Evolutionary conservation across 169 alveolate genomes (phyloP).

Genomic region (Plasmodium vivax): DNA sequence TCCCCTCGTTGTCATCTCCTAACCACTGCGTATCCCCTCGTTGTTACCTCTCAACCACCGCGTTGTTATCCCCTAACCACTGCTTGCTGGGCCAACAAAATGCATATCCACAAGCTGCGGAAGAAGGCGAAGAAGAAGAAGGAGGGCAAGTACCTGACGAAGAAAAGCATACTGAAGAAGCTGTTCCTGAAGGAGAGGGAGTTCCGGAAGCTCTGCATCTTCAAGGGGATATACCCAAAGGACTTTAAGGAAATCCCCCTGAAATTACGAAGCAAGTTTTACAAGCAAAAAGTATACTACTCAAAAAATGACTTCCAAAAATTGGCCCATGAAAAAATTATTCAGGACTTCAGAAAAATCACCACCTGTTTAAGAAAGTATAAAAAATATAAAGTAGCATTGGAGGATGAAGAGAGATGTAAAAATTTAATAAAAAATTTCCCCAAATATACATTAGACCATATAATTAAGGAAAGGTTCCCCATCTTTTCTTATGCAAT

Average conservation of each 20-base stretch:
- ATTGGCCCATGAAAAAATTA: conserved; percentile 94
- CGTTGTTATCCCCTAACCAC: neutral
- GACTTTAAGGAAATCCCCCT: conserved; percentile 96
- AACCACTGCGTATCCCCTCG: neutral
- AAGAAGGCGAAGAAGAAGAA: conserved; percentile 89
- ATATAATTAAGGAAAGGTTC: conserved; percentile 96
- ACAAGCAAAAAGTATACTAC: conserved; percentile 85
- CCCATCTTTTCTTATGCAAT: conserved; percentile 97
- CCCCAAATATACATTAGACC: conserved; percentile 94
- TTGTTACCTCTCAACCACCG: neutral
- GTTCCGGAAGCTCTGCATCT: conserved; percentile 97
- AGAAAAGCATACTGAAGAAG: conserved; percentile 92
- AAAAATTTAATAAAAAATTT: conserved; percentile 86
- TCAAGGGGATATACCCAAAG: conserved; percentile 99
- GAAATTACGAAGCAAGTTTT: conserved; percentile 84
- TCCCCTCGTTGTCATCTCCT: neutral
- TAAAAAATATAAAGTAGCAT: conserved; percentile 92
- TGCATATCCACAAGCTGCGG: conserved; percentile 80
- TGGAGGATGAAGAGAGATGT: conserved; percentile 90
- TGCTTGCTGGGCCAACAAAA: neutral
- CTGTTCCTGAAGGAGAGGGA: conserved; percentile 92
- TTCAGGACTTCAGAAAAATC: conserved; percentile 90
- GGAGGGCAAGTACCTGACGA: conserved; percentile 93
- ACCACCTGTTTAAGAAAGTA: conserved; percentile 89
- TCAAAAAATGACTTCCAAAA: conserved; percentile 91